Conservation (phyloP, 2,329 filamentous ascomycete genomes). For the Cladosporium austrohemisphaericum region DNA sequence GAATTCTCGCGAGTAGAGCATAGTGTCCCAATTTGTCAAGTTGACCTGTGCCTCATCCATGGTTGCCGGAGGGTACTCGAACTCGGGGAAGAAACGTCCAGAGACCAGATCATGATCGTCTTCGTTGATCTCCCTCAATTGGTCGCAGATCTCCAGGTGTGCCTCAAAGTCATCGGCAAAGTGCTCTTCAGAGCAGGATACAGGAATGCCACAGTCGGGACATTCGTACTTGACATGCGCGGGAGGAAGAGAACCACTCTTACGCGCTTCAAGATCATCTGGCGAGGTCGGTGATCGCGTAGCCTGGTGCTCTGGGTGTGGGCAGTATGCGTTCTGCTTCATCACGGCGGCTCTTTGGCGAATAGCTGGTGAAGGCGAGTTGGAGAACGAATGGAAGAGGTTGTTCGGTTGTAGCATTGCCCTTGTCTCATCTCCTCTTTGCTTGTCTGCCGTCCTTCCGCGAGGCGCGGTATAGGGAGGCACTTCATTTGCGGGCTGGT, state of each 20-base stretch:
- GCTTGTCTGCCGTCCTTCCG: constrained; percentile 9
- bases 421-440: not conserved
- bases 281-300: constrained; percentile 65
- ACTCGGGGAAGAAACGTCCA: constrained; percentile 89
- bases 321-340: constrained; percentile 87
- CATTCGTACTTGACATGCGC: constrained; percentile 91
- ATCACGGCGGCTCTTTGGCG: constrained; percentile 85
- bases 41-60: constrained; percentile 91
- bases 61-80: constrained; percentile 82
- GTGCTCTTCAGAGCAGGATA: constrained; percentile 91
- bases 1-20: constrained; percentile 88
- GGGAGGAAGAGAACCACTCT: constrained; percentile 60
- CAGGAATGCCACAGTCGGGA: constrained; percentile 88
- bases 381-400: constrained; percentile 87
- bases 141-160: constrained; percentile 89
- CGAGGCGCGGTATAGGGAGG: constrained; percentile 3
- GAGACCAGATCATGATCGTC: constrained; percentile 94
- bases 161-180: constrained; percentile 95
- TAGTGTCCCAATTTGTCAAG: constrained; percentile 98
- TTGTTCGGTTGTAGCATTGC: constrained; percentile 12
- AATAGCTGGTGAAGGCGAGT: constrained; percentile 85
- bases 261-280: constrained; percentile 60
- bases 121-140: constrained; percentile 88
- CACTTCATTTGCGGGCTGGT: constrained; percentile 7
- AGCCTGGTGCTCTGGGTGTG: constrained; percentile 80